phyloP scores from a whole-genome alignment of 2,329 filamentous ascomycete genomes.

The Pseudogymnoascus sp. region DNA sequence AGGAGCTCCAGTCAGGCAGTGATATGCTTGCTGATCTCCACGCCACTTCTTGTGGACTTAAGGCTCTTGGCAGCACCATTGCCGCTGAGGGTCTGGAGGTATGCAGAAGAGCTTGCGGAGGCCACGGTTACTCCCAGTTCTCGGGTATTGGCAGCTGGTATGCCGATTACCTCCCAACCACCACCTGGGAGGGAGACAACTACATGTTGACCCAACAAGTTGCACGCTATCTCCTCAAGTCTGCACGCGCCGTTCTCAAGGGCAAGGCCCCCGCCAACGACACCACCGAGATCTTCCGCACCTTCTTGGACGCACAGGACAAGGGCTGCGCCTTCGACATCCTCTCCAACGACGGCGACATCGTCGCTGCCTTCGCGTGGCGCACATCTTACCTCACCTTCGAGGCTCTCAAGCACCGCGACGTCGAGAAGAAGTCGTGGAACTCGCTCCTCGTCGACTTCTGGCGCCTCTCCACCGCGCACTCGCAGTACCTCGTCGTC shows the following conservation, averaged over 20 bases:
- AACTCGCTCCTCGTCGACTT: constrained; percentile 72
- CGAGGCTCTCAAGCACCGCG: constrained; percentile 65
- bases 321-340: constrained; percentile 68
- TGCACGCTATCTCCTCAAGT: constrained; percentile 66
- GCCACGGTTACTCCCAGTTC: constrained; percentile 69
- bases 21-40: constrained; percentile 67
- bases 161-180: constrained; percentile 63
- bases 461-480: constrained; percentile 66
- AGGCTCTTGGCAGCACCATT: constrained; percentile 62
- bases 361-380: constrained; percentile 70
- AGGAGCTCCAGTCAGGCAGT: constrained; percentile 57
- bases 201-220: constrained; percentile 79
- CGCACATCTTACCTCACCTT: constrained; percentile 67
- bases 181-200: constrained; percentile 67
- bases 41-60: constrained; percentile 68
- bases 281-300: constrained; percentile 57
- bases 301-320: constrained; percentile 57
- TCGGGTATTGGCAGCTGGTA: constrained; percentile 70
- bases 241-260: constrained; percentile 60
- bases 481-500: constrained; percentile 69
- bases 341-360: constrained; percentile 59
- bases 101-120: constrained; percentile 67
- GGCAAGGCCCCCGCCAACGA: constrained; percentile 59
- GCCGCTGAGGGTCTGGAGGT: constrained; percentile 68
- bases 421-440: constrained; percentile 68